Evolutionary conservation across 2,329 filamentous ascomycete genomes (phyloP).

Genomic region (Rhinocladiella mackenziei): DNA sequence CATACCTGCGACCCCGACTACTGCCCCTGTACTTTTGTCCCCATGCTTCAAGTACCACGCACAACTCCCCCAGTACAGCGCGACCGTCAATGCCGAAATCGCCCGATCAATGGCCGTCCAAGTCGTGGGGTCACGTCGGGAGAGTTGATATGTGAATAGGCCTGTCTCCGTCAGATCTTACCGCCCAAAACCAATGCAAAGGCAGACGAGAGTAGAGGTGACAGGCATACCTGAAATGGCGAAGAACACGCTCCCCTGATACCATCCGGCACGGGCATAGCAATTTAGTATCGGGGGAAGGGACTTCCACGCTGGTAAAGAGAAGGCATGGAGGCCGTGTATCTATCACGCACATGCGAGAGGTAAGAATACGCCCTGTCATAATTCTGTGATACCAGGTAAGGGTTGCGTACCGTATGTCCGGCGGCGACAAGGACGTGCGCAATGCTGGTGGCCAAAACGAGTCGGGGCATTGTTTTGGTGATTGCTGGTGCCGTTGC

Average conservation of each 20-base stretch:
- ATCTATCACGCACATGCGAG: no score
- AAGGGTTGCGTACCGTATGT: no score
- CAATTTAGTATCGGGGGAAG: conserved; percentile 12
- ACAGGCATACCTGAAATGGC: conserved; percentile 13
- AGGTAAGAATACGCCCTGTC: no score
- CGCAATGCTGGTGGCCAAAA: no score
- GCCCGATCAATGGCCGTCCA: conserved; percentile 23
- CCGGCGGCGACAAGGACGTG: no score
- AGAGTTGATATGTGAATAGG: conserved; percentile 19
- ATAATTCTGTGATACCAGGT: no score
- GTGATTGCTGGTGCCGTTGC: no score
- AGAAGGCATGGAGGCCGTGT: conserved; percentile 15
- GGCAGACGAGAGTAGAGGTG: background rate
- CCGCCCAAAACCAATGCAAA: background rate
- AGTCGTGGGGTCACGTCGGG: conserved; percentile 8
- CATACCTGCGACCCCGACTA: conserved; percentile 24
- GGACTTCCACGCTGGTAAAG: conserved; percentile 10
- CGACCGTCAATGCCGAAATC: conserved; percentile 25
- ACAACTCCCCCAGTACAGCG: conserved; percentile 29
- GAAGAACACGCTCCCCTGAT: conserved; percentile 19
- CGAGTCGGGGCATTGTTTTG: no score
- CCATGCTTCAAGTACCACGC: conserved; percentile 31
- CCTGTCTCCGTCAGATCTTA: background rate
- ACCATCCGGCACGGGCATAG: conserved; percentile 21
- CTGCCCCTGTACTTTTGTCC: conserved; percentile 21